phyloP scores from a whole-genome alignment of 2,329 filamentous ascomycete genomes.

The Aureobasidium subglaciale region DNA sequence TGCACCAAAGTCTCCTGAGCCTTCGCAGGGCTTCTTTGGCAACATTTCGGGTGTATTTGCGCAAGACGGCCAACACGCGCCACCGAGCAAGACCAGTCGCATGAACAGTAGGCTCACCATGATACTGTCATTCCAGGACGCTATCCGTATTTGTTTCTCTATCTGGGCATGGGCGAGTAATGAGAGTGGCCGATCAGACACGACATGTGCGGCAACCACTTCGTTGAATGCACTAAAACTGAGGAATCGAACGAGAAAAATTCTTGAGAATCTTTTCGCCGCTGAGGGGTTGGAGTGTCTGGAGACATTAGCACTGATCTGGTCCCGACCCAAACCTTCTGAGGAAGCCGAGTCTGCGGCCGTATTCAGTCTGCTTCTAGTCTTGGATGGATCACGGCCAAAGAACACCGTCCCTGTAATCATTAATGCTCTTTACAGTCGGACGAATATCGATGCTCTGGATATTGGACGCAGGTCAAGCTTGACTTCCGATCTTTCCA shows the following conservation, averaged over 20 bases:
- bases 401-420: conserved; percentile 88
- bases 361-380: conserved; percentile 80
- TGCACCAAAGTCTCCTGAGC: conserved; percentile 69
- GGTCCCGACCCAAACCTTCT: conserved; percentile 50
- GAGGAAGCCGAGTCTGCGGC: conserved; percentile 35
- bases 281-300: conserved; percentile 90
- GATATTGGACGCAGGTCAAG: conserved; percentile 78
- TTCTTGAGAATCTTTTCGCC: conserved; percentile 87
- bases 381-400: conserved; percentile 82
- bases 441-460: conserved; percentile 75
- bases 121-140: conserved; percentile 92
- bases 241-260: conserved; percentile 77
- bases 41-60: conserved; percentile 89
- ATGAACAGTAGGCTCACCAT: conserved; percentile 92
- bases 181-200: conserved; percentile 53
- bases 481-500: conserved; percentile 74
- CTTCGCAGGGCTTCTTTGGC: conserved; percentile 81
- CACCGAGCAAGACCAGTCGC: conserved; percentile 71
- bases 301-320: conserved; percentile 82
- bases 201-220: conserved; percentile 61
- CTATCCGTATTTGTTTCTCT: conserved; percentile 80
- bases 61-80: conserved; percentile 51
- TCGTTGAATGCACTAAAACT: conserved; percentile 90
- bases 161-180: conserved; percentile 89
- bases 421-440: conserved; percentile 92